Percentiles rank a stretch among this genome's conserved stretches.
phyloP scores from a whole-genome alignment of 2,329 filamentous ascomycete genomes.

The Moelleriella libera region DNA sequence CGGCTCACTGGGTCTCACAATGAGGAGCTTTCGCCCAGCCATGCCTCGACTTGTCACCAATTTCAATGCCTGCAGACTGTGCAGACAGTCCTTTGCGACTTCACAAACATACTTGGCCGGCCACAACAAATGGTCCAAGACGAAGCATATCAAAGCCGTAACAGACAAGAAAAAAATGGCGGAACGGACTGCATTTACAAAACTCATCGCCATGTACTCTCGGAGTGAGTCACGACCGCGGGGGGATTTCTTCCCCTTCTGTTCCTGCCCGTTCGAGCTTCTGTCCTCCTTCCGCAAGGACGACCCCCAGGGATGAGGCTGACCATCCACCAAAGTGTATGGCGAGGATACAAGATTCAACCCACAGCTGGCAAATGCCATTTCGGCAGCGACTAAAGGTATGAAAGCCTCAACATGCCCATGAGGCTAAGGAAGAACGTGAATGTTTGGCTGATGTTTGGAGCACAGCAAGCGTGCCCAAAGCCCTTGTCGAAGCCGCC shows the following conservation, averaged over 20 bases:
- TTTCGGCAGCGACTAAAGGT: constrained; percentile 69
- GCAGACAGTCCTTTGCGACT: constrained; percentile 32
- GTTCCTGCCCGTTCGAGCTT: background rate
- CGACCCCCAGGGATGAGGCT: background rate
- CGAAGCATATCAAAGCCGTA: constrained; percentile 85
- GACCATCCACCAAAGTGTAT: constrained; percentile 39
- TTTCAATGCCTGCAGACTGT: constrained; percentile 27
- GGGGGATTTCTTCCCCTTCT: constrained; percentile 1
- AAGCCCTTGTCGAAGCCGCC: constrained; percentile 69
- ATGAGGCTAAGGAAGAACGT: background rate
- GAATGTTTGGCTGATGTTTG: background rate
- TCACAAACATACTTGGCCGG: constrained; percentile 41
- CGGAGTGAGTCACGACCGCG: constrained; percentile 40
- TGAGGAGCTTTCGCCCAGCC: no score
- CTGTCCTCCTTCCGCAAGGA: background rate
- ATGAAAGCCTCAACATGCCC: constrained; percentile 5
- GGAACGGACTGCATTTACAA: constrained; percentile 52
- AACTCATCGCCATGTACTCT: constrained; percentile 60
- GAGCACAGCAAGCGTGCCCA: constrained; percentile 55
- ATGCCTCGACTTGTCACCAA: no score
- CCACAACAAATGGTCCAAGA: constrained; percentile 92
- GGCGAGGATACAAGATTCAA: constrained; percentile 64
- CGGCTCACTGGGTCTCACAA: no score
- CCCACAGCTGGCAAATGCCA: constrained; percentile 56
- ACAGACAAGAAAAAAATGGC: constrained; percentile 69